These are phyloP conservation scores for Cyclospora cayetanensis DNA, from an alignment of 169 alveolate genomes.

Conservation along the genomic window DNA sequence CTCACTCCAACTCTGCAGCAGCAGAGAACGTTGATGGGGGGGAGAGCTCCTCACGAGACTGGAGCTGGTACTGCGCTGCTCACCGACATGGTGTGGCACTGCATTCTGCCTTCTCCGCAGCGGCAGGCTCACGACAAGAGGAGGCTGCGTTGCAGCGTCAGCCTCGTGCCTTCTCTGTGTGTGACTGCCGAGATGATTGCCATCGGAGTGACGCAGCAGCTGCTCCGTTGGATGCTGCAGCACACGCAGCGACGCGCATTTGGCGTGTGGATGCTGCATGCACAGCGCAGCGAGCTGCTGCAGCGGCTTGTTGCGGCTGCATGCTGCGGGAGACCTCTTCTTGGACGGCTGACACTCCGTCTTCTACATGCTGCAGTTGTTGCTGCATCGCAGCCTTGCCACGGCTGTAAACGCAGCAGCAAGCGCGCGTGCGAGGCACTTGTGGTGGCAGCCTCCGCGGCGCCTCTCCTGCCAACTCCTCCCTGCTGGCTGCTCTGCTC, in stretches of 20 bases:
- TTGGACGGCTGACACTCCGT: slow-evolving; percentile 21
- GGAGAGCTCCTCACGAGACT: background rate
- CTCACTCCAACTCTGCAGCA: slow-evolving; percentile 47
- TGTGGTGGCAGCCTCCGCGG: slow-evolving; percentile 12
- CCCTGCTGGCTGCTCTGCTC: slow-evolving; percentile 30
- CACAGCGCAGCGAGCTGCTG: slow-evolving; percentile 41
- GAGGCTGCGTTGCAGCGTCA: background rate
- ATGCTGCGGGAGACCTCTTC: slow-evolving; percentile 37
- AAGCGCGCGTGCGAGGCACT: too few species aligned
- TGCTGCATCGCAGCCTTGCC: slow-evolving; percentile 10
- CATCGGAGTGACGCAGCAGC: slow-evolving; percentile 23
- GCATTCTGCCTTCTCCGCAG: background rate
- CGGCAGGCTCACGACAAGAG: slow-evolving; percentile 9
- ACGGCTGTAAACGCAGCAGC: background rate
- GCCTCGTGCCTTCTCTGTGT: background rate
- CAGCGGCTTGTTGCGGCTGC: slow-evolving; percentile 36
- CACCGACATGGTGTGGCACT: slow-evolving; percentile 11
- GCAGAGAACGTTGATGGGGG: background rate
- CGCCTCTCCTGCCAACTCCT: slow-evolving; percentile 18
- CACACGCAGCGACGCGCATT: slow-evolving; percentile 19
- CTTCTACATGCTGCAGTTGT: slow-evolving; percentile 39
- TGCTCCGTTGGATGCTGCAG: slow-evolving; percentile 45
- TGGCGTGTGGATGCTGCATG: slow-evolving; percentile 25
- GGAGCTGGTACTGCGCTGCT: background rate
- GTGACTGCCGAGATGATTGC: slow-evolving; percentile 26